phyloP scores from a whole-genome alignment of 805 yeast genomes.

The Kazachstania africana region DNA sequence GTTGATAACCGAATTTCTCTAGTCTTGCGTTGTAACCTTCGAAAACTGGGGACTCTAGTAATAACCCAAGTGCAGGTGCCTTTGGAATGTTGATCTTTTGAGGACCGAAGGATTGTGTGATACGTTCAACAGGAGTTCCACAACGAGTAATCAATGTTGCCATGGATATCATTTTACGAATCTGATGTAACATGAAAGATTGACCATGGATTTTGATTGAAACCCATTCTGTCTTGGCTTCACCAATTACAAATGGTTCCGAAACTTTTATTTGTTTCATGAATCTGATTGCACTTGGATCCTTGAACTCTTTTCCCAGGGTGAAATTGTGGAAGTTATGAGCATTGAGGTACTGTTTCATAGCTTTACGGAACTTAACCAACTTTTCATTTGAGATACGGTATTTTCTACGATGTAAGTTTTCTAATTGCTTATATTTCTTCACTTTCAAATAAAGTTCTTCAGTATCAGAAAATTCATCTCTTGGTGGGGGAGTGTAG shows the following conservation, averaged over 20 bases:
- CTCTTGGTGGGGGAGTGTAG: slow-evolving; percentile 28
- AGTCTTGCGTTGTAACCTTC: slow-evolving; percentile 69
- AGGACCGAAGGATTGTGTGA: slow-evolving; percentile 63
- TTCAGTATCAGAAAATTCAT: slow-evolving; percentile 31
- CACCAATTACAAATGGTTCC: slow-evolving; percentile 84
- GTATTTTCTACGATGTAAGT: slow-evolving; percentile 52
- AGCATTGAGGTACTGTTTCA: slow-evolving; percentile 68
- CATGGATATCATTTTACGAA: slow-evolving; percentile 96
- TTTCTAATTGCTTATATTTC: slow-evolving; percentile 51
- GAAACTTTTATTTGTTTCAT: slow-evolving; percentile 72
- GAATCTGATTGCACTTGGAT: slow-evolving; percentile 72
- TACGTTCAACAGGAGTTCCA: slow-evolving; percentile 70
- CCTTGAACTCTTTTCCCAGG: slow-evolving; percentile 68
- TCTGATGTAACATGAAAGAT: slow-evolving; percentile 96
- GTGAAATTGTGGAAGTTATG: slow-evolving; percentile 91
- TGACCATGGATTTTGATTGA: slow-evolving; percentile 96
- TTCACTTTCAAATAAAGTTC: slow-evolving; percentile 31
- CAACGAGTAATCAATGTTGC: slow-evolving; percentile 77
- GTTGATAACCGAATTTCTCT: slow-evolving; percentile 64
- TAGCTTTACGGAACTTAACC: slow-evolving; percentile 49
- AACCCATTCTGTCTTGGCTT: slow-evolving; percentile 89
- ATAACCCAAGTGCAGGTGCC: slow-evolving; percentile 90
- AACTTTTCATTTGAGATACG: slow-evolving; percentile 56
- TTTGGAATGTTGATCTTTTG: slow-evolving; percentile 83
- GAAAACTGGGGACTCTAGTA: slow-evolving; percentile 86